Evolutionary conservation across 495 filamentous ascomycete genomes (phyloP), one percentile per base, ranked within the genome.

Genomic region (Rostrohypoxylon terebratum): DNA sequence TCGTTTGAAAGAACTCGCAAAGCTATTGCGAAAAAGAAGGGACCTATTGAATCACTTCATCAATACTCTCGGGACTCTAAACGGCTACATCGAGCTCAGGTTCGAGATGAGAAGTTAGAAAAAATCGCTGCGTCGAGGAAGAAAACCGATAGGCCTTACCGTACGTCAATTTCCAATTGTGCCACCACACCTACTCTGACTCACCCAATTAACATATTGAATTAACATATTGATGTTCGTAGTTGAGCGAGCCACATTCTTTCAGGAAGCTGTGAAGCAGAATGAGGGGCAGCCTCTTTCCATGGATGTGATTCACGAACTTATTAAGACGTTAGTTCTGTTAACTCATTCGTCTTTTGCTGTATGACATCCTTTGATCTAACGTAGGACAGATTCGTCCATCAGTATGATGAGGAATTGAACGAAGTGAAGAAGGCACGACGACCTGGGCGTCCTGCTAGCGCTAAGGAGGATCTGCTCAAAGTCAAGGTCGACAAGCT

Each of bases 41-140:
- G 87, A 14, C 84, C 84, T 14, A 83, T 91, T 55, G 87, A 87
- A 21, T 85, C 89, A 13, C 84, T 98, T 13, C 93, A 98, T 77
- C 90, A 93, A 75, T 92, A 92, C 78, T 96, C 92, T 75, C 86
- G 94, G 66, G 92, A 96, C 80, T 89, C 85, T 8, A 89, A 89
- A 71, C 87, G 90, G 48, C 80, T 98, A 63, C 91, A 92, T 75
- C 85, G 88, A 34, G 94, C 94, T 14, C 85, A 86, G 63, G 85
- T 88, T 45, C 85, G 94, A 76, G 91, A 94, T 70, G 92, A 94
- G 69, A 93, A 91, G 77, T 81, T 97, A 14, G 87, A 87, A 70
- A 89, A 87, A 78, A 80, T 93, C 60, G 84, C 87, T 28, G 77
- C 86, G 4, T 83, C 88, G 31, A 83, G 90, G 70, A 83, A 85